Percentiles rank a stretch among this genome's conserved stretches.
Evolutionary conservation across 2,329 filamentous ascomycete genomes (phyloP).

Genomic region (Pochonia chlamydosporia): DNA sequence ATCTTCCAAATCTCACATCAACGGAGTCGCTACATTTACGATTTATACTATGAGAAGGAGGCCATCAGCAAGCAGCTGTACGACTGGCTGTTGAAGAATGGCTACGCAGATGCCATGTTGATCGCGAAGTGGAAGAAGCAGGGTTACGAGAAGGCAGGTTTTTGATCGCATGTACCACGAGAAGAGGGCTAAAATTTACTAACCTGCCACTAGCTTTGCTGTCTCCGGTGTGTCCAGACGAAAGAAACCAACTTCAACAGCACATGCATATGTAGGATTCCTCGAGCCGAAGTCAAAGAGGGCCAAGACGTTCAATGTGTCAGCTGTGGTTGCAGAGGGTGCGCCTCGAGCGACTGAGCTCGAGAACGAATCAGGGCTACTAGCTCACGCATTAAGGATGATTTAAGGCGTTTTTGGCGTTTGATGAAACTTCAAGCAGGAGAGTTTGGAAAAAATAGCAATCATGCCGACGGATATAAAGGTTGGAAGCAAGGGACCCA

Average conservation of each 20-base stretch:
- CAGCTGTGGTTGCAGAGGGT: conserved; percentile 89
- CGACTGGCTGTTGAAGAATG: conserved; percentile 94
- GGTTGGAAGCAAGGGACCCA: conserved; percentile 5
- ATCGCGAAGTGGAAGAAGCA: conserved; percentile 99
- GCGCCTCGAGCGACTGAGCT: conserved; percentile 71
- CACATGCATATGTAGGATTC: conserved; percentile 95
- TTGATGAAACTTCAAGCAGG: conserved; percentile 1
- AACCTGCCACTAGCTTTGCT: conserved; percentile 64
- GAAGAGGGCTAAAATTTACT: conserved; percentile 14
- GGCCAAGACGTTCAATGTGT: conserved; percentile 81
- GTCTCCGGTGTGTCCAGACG: conserved; percentile 93
- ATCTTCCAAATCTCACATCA: conserved; percentile 97
- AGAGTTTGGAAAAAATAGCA: conserved; percentile 1
- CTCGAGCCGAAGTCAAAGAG: conserved; percentile 82
- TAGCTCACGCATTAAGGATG: neutral
- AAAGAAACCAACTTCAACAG: conserved; percentile 99
- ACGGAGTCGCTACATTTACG: conserved; percentile 88
- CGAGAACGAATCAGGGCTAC: neutral
- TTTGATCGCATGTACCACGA: neutral
- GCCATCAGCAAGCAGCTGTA: conserved; percentile 89
- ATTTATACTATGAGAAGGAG: conserved; percentile 96
- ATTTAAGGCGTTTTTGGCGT: conserved; percentile 13
- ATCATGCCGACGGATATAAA: conserved; percentile 1
- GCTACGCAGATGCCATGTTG: conserved; percentile 88
- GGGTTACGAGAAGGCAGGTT: conserved; percentile 86